Base-by-base conservation (phyloP, 148 eudicot genomes). In the Vaccinium darrowii region DNA sequence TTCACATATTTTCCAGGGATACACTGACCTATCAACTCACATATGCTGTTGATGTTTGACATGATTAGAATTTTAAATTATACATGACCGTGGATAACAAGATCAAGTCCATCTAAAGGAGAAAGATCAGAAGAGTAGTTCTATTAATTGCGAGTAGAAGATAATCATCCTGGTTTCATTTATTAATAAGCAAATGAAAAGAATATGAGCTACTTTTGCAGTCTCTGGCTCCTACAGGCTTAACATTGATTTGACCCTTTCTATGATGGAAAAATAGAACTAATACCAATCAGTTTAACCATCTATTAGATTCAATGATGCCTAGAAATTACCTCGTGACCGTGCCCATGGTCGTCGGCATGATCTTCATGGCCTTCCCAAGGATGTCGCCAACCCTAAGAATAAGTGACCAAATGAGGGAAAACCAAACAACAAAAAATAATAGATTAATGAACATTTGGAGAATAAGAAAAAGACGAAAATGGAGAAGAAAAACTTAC, bases 351-450 rank as follows among this genome's bases (percentile, higher is more conserved):
- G 51, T 85, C 96, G 83, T 87, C 52, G 57, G 89, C 85, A 78
- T 91, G 96, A 77, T 92, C 98, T 76, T 84, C 97, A 88, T 95
- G 98, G 33, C 98, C 99, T 9, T 96, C 99, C 99, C 99, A 96
- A 33, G 99, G 99, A 88, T 96, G 99, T 81, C 99, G 89, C 99
- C 95, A 96, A 52, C 99, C 99, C 99, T 96, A 74, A 75, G 73
- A 51, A 75, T 33, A 63, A 91, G 49, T n/a, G 84, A 23, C 7
- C 69, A 51, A 15, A 50, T 85, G 54, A 82, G 81, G 18, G 21
- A 21, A 30, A 23, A 51, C 76, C 4, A 43, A 49, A 33, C 60
- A 3, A 43, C 8, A 7, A 85, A 56, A 53, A 21, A n/a, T 50
- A 52, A 33, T 8, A 54, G 47, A 5, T 11, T 14, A 10, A 47